Base-by-base conservation (phyloP, 306 rosid genomes). In the Abrus pulchellus region DNA sequence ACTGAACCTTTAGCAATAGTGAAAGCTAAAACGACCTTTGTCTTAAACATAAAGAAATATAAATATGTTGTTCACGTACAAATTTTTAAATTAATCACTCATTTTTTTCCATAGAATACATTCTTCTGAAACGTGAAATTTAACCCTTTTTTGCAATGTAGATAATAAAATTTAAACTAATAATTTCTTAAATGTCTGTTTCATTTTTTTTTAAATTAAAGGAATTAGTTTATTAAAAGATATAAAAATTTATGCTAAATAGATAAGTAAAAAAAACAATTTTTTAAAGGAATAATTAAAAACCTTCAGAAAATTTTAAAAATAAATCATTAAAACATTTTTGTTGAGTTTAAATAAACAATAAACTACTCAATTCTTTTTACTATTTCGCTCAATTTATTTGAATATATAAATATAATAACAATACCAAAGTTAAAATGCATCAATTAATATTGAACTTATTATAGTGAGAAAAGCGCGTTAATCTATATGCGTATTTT, bases 21-120 rank as follows among this genome's bases (percentile, higher is more conserved):
- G 47, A 70, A 70, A 70, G 61, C 32, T 6, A 29, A 69, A 45
- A 30, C 32, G 3, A 49, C 60, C 60, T 70, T 69, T 33, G 48
- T 48, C 44, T 30, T 30, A 6, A 50, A 50, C 45, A 50, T 49
- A 30, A 11, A 4, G 27, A 28, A 1, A 33, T 2, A 61, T 8
- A 2, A 12, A 45, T 5, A 68, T 45, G 5, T 20, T 2, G 9
- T 13, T 34, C 13, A 6, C 13, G 41, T 41, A n/a, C 5, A 7
- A 1, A 4, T 38, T 12, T 4, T 14, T 38, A 63, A 30, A 62
- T 62, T 11, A 40, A 32, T 60, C 3, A 3, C 44, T 33, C 12
- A 27, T n/a, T 63, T 20, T 8, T 14, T 7, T 9, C n/a, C n/a
- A 30, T 65, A 65, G 50, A 65, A 7, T 40, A 40, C 41, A 65